Evolutionary conservation across 2,329 filamentous ascomycete genomes (phyloP).

Genomic region (Seiridium cupressi): DNA sequence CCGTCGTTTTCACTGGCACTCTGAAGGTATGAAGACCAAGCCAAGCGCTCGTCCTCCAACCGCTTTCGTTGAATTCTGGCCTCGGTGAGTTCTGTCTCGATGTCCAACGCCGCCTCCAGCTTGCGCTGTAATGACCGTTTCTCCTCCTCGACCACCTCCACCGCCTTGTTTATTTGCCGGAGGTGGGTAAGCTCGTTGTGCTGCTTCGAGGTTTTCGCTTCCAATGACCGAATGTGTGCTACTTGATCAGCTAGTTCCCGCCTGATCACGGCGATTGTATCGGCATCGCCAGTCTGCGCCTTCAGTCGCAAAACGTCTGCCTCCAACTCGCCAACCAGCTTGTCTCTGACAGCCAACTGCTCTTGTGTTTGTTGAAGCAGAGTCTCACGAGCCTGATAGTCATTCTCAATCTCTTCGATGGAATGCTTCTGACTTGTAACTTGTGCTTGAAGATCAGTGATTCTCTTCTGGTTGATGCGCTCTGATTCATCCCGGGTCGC

Average conservation of each 20-base stretch:
- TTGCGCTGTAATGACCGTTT: slow-evolving; percentile 80
- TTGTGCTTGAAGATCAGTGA: slow-evolving; percentile 53
- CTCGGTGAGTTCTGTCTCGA: slow-evolving; percentile 77
- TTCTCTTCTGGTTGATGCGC: slow-evolving; percentile 55
- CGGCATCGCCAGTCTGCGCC: slow-evolving; percentile 81
- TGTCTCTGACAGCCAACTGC: slow-evolving; percentile 67
- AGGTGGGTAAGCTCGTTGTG: slow-evolving; percentile 76
- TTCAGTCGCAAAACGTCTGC: slow-evolving; percentile 81
- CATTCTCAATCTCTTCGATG: slow-evolving; percentile 58
- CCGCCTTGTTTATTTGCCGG: slow-evolving; percentile 78
- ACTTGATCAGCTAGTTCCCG: slow-evolving; percentile 89
- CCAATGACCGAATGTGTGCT: slow-evolving; percentile 81
- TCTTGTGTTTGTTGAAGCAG: slow-evolving; percentile 62
- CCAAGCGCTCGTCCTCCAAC: slow-evolving; percentile 81
- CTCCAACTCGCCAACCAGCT: slow-evolving; percentile 71
- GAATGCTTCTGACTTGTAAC: slow-evolving; percentile 43
- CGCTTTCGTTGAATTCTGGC: slow-evolving; percentile 79
- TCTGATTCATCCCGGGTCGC: slow-evolving; percentile 68
- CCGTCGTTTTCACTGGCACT: slow-evolving; percentile 59
- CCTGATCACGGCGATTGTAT: slow-evolving; percentile 82
- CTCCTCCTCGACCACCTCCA: slow-evolving; percentile 93
- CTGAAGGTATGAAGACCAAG: slow-evolving; percentile 85
- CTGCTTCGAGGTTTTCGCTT: slow-evolving; percentile 78
- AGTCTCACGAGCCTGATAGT: slow-evolving; percentile 53
- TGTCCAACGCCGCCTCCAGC: slow-evolving; percentile 68